Base-by-base conservation (phyloP, 768 basidiomycete genomes). In the Naganishia friedmannii region DNA sequence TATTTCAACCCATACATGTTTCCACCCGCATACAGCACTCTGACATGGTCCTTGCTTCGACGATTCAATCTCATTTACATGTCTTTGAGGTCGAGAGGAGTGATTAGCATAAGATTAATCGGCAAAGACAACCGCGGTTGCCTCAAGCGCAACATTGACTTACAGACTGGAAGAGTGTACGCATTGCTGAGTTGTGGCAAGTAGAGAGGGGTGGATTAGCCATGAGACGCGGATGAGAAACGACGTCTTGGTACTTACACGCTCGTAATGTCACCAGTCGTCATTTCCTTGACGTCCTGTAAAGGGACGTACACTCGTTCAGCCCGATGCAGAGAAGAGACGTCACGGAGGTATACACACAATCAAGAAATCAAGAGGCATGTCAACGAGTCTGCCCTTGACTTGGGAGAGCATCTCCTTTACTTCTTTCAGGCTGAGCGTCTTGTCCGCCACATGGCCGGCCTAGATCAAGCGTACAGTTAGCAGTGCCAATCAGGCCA, bases 391-490 rank as follows among this genome's bases (percentile, higher is more conserved):
- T 69, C 83, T 82, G 9, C 83, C 83, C 56, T 74, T 75, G 67
- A 82, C 87, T 76, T 87, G 83, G 23, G 83, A 81, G 53, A 97
- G 84, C n/a, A 87, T 87, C 56, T 87, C 83, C 83, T 94, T 95
- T 74, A 93, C 85, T 55, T 89, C 86, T 0, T 84, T 81, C 34
- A 94, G 82, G 0, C 86, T 80, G n/a, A 90, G 75, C 1, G 84
- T 88, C 12, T 88, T 87, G 12, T 81, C 73, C 4, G 86, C 88
- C 65, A 95, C 88, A 77, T 95, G 93, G 0, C 92, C 93, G 3
- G 86, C 83, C 85, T 90, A 87, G 37, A 51, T n/a, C 23, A 54
- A 53, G 32, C 29, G 12, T 31, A 37, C 21, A 45, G 4, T 66
- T 8, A 69, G 56, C 23, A 26, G 15, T 0, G 1, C n/a, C n/a